Base-by-base conservation (phyloP, 2,329 filamentous ascomycete species). In the Thermomyces lanuginosus region DNA sequence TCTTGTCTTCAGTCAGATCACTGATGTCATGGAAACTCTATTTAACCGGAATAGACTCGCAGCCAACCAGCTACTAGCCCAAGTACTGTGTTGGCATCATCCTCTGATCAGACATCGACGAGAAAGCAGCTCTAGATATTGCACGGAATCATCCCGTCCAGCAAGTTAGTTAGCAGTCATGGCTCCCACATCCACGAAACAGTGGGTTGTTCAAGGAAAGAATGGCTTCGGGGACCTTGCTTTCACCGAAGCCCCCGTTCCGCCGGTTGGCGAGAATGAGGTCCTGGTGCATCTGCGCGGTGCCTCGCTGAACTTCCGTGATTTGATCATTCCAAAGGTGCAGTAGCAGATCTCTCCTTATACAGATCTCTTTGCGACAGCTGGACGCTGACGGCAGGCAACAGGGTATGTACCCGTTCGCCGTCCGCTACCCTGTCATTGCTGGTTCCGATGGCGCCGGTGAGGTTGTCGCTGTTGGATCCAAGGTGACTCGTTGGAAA, bases 241-340 rank as follows among this genome's bases (percentile, higher is more conserved):
- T 40, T 64, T 67, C 39, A 53, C 63, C 32, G 56, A 63, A 24
- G 60, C 53, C 0, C 41, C 61, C 1, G 43, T 80, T 2, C 71
- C 74, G 8, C 52, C 69, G 36, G 44, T 76, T 1, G 76, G 76
- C 24, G 75, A 81, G 29, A 66, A 67, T 34, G 71, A 84, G 14
- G 75, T 82, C 4, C 61, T 84, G 17, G 70, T 84, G 39, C 76
- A 75, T 49, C 60, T 65, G 2, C 41, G 57, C n/a, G 61, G 54
- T 3, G 61, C 56, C 1, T 59, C 58, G 8, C 42, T 66, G 26
- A 65, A 65, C 33, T 64, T 62, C 32, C 50, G 62, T 13, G 62
- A 65, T 16, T 38, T 65, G 6, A 47, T 54, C 9, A 61, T 64
- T 26, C 51, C 56, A 0, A 46, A 55, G 47, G 46, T 51, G 48